These are phyloP conservation scores for Luzula sylvatica DNA, from an alignment of 176 grass and related monocot genomes.

Conservation along the genomic window DNA sequence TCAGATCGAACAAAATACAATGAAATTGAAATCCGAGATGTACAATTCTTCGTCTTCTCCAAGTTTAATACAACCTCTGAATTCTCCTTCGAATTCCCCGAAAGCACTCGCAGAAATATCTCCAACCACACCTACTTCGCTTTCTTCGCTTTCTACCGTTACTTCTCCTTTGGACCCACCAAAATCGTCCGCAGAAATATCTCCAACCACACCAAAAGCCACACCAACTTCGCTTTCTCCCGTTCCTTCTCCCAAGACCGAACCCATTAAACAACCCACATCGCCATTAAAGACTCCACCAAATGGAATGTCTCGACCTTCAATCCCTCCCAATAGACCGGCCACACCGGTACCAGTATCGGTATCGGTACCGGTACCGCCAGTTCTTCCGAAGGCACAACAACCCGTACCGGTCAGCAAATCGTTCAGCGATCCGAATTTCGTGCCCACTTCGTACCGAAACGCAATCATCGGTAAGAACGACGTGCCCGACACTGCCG, in stretches of 20 bases:
- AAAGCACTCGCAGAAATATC: too few relatives aligned
- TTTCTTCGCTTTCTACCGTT: slow-evolving; percentile 18
- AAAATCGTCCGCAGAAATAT: slow-evolving; percentile 45
- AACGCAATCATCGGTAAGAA: slow-evolving; percentile 79
- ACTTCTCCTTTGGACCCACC: too few relatives aligned
- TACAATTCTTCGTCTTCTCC: slow-evolving; percentile 32
- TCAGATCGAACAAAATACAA: slow-evolving; percentile 61
- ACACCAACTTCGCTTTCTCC: slow-evolving; percentile 18
- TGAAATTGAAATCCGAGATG: slow-evolving; percentile 33
- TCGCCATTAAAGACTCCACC: background rate
- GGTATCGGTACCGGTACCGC: slow-evolving; percentile 13
- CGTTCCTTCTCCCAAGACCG: slow-evolving; percentile 4
- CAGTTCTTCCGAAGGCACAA: slow-evolving; percentile 27
- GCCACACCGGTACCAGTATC: slow-evolving; percentile 35
- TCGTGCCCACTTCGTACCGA: slow-evolving; percentile 58
- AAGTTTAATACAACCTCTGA: slow-evolving; percentile 35
- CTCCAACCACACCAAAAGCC: slow-evolving; percentile 7
- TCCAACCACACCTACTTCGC: background rate
- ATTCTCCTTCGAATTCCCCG: slow-evolving; percentile 34
- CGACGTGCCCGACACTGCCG: slow-evolving; percentile 9
- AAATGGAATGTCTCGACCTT: slow-evolving; percentile 26
- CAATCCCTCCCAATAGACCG: slow-evolving; percentile 67
- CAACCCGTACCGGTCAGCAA: slow-evolving; percentile 41
- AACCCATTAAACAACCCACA: too few relatives aligned
- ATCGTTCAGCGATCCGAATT: slow-evolving; percentile 58